Percentiles rank a stretch among this genome's conserved stretches.
Evolutionary conservation across 73 alveolate species (phyloP).

Genomic region (Stentor roeselii): DNA sequence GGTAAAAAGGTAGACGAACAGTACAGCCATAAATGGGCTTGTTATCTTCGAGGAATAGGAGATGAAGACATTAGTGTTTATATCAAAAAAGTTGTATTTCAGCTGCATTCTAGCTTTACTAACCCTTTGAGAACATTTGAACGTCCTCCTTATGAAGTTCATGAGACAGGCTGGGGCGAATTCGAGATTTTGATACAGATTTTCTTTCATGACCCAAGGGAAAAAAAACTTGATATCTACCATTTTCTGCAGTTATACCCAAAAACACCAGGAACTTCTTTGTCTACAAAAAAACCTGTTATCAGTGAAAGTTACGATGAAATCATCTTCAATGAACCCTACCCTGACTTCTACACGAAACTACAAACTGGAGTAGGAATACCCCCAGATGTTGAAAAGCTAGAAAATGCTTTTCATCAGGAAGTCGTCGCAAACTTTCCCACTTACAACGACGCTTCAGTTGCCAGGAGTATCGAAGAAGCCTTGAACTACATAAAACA

Average conservation of each 20-base stretch:
- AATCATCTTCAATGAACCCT: conserved; percentile 91
- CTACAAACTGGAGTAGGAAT: conserved; percentile 33
- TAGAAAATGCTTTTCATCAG: background rate
- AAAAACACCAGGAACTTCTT: conserved; percentile 36
- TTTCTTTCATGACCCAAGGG: conserved; percentile 74
- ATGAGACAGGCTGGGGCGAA: conserved; percentile 98
- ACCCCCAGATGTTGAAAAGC: conserved; percentile 10
- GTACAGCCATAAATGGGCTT: conserved; percentile 89
- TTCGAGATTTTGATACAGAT: conserved; percentile 87
- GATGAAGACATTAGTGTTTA: conserved; percentile 86
- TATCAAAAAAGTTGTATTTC: conserved; percentile 85
- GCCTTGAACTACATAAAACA: background rate
- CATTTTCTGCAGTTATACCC: conserved; percentile 68
- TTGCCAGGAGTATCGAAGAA: background rate
- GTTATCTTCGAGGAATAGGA: conserved; percentile 86
- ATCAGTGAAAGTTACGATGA: conserved; percentile 91
- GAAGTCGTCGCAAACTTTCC: conserved; percentile 19
- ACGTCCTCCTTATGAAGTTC: conserved; percentile 86
- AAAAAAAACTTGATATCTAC: conserved; percentile 74
- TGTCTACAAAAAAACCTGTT: conserved; percentile 84
- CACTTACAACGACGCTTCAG: background rate
- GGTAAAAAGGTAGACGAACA: conserved; percentile 90
- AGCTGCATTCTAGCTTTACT: conserved; percentile 81
- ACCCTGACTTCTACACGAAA: conserved; percentile 45
- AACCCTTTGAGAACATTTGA: conserved; percentile 37